These are phyloP conservation scores for Canna indica DNA, from an alignment of 176 grass and related monocot species.

Conservation along the genomic window DNA sequence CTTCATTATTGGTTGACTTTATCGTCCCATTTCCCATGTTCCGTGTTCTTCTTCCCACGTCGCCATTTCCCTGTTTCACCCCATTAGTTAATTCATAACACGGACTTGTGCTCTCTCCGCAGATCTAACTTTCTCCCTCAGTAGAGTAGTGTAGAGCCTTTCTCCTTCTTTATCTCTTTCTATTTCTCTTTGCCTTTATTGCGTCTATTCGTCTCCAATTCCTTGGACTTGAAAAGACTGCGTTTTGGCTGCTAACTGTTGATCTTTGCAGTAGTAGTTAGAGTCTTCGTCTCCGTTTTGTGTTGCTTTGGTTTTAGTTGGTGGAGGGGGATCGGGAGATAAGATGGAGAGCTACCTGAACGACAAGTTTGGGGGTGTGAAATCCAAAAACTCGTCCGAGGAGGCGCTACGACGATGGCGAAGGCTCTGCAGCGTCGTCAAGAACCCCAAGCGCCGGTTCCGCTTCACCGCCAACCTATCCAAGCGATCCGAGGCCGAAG, in stretches of 20 bases:
- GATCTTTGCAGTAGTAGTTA: not conserved
- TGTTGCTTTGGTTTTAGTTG: not conserved
- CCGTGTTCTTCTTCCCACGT: no score
- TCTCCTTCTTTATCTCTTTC: not conserved
- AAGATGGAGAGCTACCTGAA: conserved; percentile 19
- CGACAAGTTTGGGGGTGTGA: conserved; percentile 15
- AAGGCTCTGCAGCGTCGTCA: conserved; percentile 17
- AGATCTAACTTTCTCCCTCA: no score
- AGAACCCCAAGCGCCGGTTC: conserved; percentile 22
- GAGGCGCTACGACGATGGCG: conserved; percentile 21
- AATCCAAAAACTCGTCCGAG: conserved; percentile 16
- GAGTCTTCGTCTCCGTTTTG: not conserved
- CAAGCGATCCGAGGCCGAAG: conserved; percentile 22
- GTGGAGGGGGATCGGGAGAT: not conserved
- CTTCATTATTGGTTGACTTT: no score
- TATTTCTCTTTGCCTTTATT: no score
- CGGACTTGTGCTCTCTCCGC: no score
- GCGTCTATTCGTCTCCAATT: no score
- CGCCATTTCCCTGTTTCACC: no score
- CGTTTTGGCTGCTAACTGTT: not conserved
- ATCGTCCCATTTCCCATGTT: no score
- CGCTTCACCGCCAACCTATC: conserved; percentile 24
- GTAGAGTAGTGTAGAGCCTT: not conserved
- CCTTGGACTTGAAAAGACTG: not conserved
- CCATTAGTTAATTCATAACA: no score